Percentiles rank a stretch among this genome's conserved stretches.
Evolutionary conservation across 192 early-diverging fungal genomes (phyloP).

Genomic region (Coemansia sp.): DNA sequence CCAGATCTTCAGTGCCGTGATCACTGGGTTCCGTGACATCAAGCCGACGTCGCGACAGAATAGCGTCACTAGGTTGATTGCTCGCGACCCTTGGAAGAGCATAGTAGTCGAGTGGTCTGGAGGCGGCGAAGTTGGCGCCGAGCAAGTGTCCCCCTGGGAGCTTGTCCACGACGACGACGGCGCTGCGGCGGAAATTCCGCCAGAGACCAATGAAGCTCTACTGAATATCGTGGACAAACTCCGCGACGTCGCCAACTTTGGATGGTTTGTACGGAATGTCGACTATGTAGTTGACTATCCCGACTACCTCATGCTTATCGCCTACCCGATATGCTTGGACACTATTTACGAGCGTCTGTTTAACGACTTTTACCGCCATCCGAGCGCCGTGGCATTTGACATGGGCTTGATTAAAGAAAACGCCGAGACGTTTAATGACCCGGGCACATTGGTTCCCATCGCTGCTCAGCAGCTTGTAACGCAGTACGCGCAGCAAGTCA

Average conservation of each 20-base stretch:
- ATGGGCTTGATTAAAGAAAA: conserved; percentile 64
- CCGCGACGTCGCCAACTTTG: conserved; percentile 41
- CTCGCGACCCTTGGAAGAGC: conserved; percentile 51
- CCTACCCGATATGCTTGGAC: conserved; percentile 73
- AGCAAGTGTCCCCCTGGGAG: conserved; percentile 44
- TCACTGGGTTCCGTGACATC: conserved; percentile 53
- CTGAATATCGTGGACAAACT: conserved; percentile 51
- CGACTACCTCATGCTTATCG: conserved; percentile 61
- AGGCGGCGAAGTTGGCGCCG: conserved; percentile 12
- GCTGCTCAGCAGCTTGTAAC: conserved; percentile 34
- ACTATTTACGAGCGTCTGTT: conserved; percentile 58
- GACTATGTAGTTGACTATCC: conserved; percentile 60
- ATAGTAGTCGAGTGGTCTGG: conserved; percentile 42
- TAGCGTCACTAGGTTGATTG: conserved; percentile 52
- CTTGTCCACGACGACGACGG: conserved; percentile 23
- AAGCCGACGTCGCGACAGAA: conserved; percentile 45
- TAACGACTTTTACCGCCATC: conserved; percentile 62
- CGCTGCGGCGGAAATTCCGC: conserved; percentile 17
- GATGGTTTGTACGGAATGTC: conserved; percentile 63
- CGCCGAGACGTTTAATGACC: conserved; percentile 67
- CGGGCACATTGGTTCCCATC: conserved; percentile 37
- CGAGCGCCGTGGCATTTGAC: conserved; percentile 67
- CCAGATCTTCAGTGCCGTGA: conserved; percentile 55
- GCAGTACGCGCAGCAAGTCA: conserved; percentile 13
- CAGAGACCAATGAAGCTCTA: conserved; percentile 32